Percentiles rank a stretch among this genome's conserved stretches.
These are phyloP conservation scores for Exophiala spinifera DNA, from an alignment of 2,329 filamentous ascomycete genomes.

Conservation along the genomic window DNA sequence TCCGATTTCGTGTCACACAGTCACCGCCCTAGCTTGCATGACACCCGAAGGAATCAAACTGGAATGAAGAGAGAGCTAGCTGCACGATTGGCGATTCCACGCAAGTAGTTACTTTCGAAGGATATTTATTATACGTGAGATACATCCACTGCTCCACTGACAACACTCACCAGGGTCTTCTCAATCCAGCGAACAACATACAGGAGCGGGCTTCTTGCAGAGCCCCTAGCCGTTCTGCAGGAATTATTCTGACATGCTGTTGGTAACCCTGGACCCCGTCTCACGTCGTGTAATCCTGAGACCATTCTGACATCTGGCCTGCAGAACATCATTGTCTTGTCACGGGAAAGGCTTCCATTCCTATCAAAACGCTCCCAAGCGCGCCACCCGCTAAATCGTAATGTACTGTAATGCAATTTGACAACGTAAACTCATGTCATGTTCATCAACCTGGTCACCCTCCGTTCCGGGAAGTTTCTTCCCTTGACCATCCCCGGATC, in stretches of 20 bases:
- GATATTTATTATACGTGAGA: background rate
- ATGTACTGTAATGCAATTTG: background rate
- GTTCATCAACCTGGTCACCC: conserved; percentile 49
- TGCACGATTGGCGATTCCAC: background rate
- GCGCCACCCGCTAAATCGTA: background rate
- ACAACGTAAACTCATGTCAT: conserved; percentile 21
- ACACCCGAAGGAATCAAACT: background rate
- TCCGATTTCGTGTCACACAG: background rate
- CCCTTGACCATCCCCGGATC: conserved; percentile 31
- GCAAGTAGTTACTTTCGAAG: background rate
- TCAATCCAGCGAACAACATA: background rate
- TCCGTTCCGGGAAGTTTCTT: conserved; percentile 47
- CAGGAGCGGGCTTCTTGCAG: background rate
- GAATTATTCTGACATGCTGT: background rate
- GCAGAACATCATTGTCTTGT: background rate
- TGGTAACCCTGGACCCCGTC: too few relatives aligned
- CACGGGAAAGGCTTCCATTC: background rate
- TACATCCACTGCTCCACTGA: background rate
- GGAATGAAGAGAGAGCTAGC: background rate
- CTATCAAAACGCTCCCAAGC: background rate
- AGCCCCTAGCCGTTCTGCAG: background rate
- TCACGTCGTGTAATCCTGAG: background rate
- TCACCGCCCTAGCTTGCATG: background rate
- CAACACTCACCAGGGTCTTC: background rate
- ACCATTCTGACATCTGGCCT: background rate